Evolutionary conservation across 768 basidiomycete species (phyloP), one percentile per base, ranked within the genome.

Genomic region (Rhodosporidiobolus odoratus): DNA sequence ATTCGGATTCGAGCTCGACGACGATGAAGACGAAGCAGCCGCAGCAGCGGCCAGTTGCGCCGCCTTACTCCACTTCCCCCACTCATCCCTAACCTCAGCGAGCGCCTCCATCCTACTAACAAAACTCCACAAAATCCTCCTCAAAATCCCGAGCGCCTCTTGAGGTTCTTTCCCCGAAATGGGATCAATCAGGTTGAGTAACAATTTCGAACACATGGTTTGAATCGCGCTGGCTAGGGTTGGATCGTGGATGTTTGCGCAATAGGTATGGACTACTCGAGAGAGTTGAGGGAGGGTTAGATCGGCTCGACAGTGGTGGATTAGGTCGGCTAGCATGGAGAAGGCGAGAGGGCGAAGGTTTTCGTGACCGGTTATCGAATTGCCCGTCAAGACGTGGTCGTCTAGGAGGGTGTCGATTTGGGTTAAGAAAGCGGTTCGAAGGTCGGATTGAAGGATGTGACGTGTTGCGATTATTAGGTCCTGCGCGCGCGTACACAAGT

Each of bases 381-480:
- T 86, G 2, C 96, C 96, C 40, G 98, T 84, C 10, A 99, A 81
- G 21, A 98, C 91, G 52, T 85, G 85, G 76, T 98, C 95, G 73
- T 98, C 88, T 40, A 97, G 85, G 27, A 99, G 84, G 76, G 91
- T 90, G 79, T 95, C 91, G 57, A 97, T 84, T 70, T 92, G 87
- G 2, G 86, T 84, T 45, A 95, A 82, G 58, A 97, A 85, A 23
- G 88, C 88, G 50, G 86, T 84, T 58, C 92, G 84, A 76, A 91
- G 88, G 23, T 87, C 85, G 21, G 88, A 89, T 23, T 85, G 86
- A 71, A 93, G 85, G 30, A 98, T 85, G 80, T 98, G 94, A 52
- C 95, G 86, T 61, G 95, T 88, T 17, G 93, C 92, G 19, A 95
- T 88, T 82, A 95, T 87, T 58, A 97, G 82, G 78, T 98, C 95